Evolutionary conservation across 2,329 filamentous ascomycete genomes (phyloP).

Genomic region (Didymellaceae sp.): DNA sequence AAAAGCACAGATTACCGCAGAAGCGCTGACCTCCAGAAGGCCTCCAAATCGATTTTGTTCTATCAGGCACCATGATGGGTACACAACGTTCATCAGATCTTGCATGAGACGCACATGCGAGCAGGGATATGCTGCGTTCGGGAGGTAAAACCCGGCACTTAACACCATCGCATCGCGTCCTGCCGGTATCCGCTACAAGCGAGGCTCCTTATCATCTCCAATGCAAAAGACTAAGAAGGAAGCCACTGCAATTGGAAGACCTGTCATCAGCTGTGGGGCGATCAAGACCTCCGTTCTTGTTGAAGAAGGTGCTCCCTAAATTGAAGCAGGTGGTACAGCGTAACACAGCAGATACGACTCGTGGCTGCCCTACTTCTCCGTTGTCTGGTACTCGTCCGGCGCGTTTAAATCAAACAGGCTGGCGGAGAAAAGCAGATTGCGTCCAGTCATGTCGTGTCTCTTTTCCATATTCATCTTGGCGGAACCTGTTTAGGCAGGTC

Average conservation of each 20-base stretch:
- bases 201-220: neutral
- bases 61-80: too few species aligned
- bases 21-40: too few species aligned
- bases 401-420: slow-evolving; percentile 2
- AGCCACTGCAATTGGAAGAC: neutral
- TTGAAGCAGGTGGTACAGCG: slow-evolving; percentile 1
- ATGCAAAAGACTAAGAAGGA: neutral
- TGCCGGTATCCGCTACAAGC: neutral
- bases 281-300: neutral
- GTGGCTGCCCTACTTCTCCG: slow-evolving; percentile 2
- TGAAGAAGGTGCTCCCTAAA: neutral
- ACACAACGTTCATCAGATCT: too few species aligned
- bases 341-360: slow-evolving; percentile 13
- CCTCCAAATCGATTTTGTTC: too few species aligned
- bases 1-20: too few species aligned
- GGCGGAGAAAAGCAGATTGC: neutral
- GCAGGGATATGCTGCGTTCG: neutral
- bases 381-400: neutral
- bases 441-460: neutral
- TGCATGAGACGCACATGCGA: too few species aligned
- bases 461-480: slow-evolving; percentile 15
- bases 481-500: slow-evolving; percentile 17
- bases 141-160: neutral
- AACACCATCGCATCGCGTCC: neutral
- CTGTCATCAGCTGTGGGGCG: neutral